Base-by-base conservation (phyloP, 2,329 filamentous ascomycete genomes). In the Penicillium expansum region DNA sequence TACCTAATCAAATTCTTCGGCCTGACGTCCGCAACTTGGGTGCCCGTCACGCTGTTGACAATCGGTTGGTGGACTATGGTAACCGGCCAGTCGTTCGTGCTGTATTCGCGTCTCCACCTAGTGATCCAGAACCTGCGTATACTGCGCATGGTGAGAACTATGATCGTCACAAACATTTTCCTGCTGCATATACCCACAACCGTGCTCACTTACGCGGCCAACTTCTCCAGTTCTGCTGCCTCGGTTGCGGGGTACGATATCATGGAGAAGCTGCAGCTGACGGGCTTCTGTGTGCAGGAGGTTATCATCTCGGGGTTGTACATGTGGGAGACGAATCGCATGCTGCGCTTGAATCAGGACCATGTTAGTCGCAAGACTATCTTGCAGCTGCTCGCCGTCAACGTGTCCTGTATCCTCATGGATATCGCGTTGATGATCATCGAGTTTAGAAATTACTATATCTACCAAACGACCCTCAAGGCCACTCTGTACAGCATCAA, bases 31-130 rank as follows among this genome's bases (percentile, higher is more conserved):
- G 61, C 63, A 6, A 61, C 59, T 13, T 69, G 66, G 64, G 22
- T 69, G 11, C 61, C 67, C 5, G 64, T 74, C 8, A 71, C 76
- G 14, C 58, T 79, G 14, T 67, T 80, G 24, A 74, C 74, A 11
- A 56, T 85, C 50, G 83, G 82, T 24, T 81, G 83, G 80, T 80
- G 79, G 65, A 57, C 74, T 1, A 85, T 86, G 81, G 79, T 86
- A 1, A 83, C 82, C 10, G 84, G 83, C 2, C 82, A 85, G 65
- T 80, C 80, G 0, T 67, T 85, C 16, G 83, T 86, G 2, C 73
- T 86, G 1, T 86, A 82, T 74, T 86, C 83, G 0, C 78, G 84
- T 5, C 76, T 86, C 4, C 83, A 86, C 61, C 72, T 87, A 10
- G 75, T 87, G 11, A 70, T 83, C 1, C 78, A 77, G 41, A 80